These are phyloP conservation scores for Starmerella etchellsii DNA, from an alignment of 805 yeast genomes.

Conservation along the genomic window DNA sequence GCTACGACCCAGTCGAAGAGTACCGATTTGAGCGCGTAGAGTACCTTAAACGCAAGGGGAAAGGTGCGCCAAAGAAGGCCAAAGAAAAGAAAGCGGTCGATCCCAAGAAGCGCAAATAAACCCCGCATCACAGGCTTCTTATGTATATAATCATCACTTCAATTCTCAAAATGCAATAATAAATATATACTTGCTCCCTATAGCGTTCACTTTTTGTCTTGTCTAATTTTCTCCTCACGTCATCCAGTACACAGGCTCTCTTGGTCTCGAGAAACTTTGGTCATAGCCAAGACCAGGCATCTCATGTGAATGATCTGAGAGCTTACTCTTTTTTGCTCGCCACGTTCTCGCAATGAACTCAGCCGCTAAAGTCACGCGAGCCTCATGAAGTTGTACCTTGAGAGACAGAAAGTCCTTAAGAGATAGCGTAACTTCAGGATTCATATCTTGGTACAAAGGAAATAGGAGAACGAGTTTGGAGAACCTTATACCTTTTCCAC, in stretches of 20 bases:
- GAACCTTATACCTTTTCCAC: slow-evolving; percentile 49
- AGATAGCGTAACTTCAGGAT: slow-evolving; percentile 42
- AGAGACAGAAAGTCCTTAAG: slow-evolving; percentile 25
- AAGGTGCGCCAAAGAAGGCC: slow-evolving; percentile 25
- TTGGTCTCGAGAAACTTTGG: slow-evolving; percentile 1
- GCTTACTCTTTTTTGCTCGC: slow-evolving; percentile 3
- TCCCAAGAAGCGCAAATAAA: slow-evolving; percentile 16
- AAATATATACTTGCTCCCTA: background rate
- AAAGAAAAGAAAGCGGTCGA: slow-evolving; percentile 23
- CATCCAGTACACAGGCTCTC: slow-evolving; percentile 10
- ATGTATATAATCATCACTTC: background rate
- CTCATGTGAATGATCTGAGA: background rate
- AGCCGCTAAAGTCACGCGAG: slow-evolving; percentile 19
- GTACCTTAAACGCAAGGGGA: slow-evolving; percentile 21
- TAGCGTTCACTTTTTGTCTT: background rate
- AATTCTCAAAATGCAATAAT: background rate
- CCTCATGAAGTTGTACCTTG: slow-evolving; percentile 23
- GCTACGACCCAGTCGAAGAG: slow-evolving; percentile 21
- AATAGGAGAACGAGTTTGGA: slow-evolving; percentile 47
- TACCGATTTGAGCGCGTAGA: slow-evolving; percentile 20
- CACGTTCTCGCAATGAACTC: slow-evolving; percentile 17
- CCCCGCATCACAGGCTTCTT: background rate
- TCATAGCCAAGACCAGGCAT: slow-evolving; percentile 9
- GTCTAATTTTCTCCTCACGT: background rate
- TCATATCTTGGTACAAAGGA: slow-evolving; percentile 66